phyloP scores from a whole-genome alignment of 1,139 yeast species.

The Kurtzmaniella natalensis region DNA sequence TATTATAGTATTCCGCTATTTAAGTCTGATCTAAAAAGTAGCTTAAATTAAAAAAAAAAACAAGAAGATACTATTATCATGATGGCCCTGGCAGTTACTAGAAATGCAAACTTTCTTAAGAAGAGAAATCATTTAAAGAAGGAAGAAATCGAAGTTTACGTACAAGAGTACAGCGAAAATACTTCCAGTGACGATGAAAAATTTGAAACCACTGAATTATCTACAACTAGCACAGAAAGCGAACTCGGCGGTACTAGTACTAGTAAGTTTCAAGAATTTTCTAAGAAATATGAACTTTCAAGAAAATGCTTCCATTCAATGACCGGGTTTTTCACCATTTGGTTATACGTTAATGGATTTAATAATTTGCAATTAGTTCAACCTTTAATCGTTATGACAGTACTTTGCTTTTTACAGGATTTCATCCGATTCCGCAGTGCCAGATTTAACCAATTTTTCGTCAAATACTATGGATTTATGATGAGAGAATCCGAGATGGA shows the following conservation, averaged over 20 bases:
- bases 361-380: constrained; percentile 10
- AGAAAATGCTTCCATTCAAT: constrained; percentile 17
- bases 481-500: constrained; percentile 15
- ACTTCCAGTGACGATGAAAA: not conserved
- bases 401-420: constrained; percentile 11
- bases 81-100: too few species aligned
- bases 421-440: constrained; percentile 12
- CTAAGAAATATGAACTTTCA: constrained; percentile 15
- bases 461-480: constrained; percentile 11
- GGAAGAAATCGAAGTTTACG: not conserved
- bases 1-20: too few species aligned
- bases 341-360: constrained; percentile 14
- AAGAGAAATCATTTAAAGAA: too few species aligned
- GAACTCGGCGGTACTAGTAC: not conserved
- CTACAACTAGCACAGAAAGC: too few species aligned
- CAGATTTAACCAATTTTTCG: constrained; percentile 11
- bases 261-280: not conserved
- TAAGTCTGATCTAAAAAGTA: too few species aligned
- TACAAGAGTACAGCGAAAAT: not conserved
- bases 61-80: too few species aligned
- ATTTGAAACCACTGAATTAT: not conserved
- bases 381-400: constrained; percentile 12
- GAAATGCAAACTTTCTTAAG: too few species aligned
- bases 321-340: constrained; percentile 15
- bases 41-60: too few species aligned